phyloP scores from a whole-genome alignment of 1,284 basidiomycete species.

The Cryptococcus jaspeensis region DNA sequence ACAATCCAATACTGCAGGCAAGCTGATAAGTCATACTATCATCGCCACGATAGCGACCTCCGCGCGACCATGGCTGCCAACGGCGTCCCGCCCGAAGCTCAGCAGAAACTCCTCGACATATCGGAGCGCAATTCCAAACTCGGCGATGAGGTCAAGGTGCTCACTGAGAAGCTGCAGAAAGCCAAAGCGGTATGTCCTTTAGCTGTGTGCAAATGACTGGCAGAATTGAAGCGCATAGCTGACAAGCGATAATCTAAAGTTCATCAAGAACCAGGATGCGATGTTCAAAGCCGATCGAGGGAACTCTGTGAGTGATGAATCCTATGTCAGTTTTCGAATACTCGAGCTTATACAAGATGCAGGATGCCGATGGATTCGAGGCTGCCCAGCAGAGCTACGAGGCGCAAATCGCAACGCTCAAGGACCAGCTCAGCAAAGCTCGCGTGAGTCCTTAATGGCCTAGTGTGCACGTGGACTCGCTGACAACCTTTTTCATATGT shows the following conservation, averaged over 20 bases:
- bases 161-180: constrained; percentile 76
- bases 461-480: background rate
- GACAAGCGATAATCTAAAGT: constrained; percentile 55
- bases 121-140: constrained; percentile 73
- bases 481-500: background rate
- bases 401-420: constrained; percentile 66
- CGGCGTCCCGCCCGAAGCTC: constrained; percentile 75
- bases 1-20: background rate
- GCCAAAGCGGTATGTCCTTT: constrained; percentile 63
- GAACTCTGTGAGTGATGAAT: constrained; percentile 13
- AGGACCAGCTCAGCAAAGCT: constrained; percentile 64
- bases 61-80: constrained; percentile 69
- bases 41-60: constrained; percentile 60
- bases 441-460: constrained; percentile 55
- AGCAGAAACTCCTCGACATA: constrained; percentile 67
- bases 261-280: constrained; percentile 89
- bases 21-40: background rate
- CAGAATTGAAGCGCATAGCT: constrained; percentile 4
- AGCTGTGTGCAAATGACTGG: background rate
- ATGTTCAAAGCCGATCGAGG: constrained; percentile 53
- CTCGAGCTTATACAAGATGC: background rate
- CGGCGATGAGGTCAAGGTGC: constrained; percentile 68
- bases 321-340: background rate
- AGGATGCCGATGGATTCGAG: constrained; percentile 61
- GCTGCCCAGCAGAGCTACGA: constrained; percentile 69